phyloP scores from a whole-genome alignment of 2,329 filamentous ascomycete species.

The Neurospora crassa region DNA sequence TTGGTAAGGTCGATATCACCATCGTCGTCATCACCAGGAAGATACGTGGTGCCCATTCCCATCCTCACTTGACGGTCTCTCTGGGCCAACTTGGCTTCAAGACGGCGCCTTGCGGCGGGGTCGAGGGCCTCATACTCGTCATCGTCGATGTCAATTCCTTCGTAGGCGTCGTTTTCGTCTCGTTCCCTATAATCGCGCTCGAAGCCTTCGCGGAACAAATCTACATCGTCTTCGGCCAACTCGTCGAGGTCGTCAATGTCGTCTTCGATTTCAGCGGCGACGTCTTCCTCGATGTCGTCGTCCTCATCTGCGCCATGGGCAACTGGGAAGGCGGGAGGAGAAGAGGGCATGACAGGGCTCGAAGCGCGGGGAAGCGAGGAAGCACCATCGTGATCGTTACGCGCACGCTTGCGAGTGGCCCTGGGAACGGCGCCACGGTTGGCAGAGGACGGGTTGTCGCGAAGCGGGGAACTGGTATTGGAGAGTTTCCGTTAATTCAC shows the following conservation, averaged over 20 bases:
- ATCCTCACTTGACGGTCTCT: conserved; percentile 64
- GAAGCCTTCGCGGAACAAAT: conserved; percentile 66
- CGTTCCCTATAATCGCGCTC: conserved; percentile 61
- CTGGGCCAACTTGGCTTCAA: conserved; percentile 64
- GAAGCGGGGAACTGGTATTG: conserved; percentile 65
- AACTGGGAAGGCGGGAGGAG: conserved; percentile 53
- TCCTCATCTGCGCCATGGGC: conserved; percentile 59
- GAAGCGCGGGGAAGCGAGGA: conserved; percentile 44
- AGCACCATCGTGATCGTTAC: conserved; percentile 40
- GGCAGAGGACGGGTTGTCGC: conserved; percentile 70
- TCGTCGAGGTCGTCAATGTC: conserved; percentile 72
- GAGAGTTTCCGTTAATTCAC: not conserved
- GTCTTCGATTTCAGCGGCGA: conserved; percentile 51
- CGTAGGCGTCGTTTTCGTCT: conserved; percentile 58
- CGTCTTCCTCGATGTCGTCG: conserved; percentile 63
- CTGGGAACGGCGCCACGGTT: conserved; percentile 59
- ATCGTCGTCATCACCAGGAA: conserved; percentile 77
- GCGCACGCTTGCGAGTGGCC: conserved; percentile 45
- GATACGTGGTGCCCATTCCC: conserved; percentile 61
- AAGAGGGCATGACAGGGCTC: conserved; percentile 55
- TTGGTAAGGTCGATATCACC: conserved; percentile 75
- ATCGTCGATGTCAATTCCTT: conserved; percentile 65
- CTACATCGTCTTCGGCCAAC: conserved; percentile 70
- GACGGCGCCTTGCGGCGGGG: conserved; percentile 53
- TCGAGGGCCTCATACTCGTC: conserved; percentile 67